phyloP scores from a whole-genome alignment of 257 asterid genomes.

The Capsicum chinense region DNA sequence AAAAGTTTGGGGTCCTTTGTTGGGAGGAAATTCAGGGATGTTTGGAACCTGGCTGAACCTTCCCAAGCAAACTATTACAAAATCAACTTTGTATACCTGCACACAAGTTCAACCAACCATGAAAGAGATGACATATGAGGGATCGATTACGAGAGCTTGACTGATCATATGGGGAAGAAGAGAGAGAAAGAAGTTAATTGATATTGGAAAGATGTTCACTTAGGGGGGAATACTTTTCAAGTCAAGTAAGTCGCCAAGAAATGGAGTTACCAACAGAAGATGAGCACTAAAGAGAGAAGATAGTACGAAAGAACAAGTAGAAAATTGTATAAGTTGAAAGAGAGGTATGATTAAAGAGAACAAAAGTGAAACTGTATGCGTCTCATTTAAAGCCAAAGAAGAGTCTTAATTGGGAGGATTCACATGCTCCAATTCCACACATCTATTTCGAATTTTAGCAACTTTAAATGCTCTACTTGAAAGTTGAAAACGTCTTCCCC shows the following conservation, averaged over 20 bases:
- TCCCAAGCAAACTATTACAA: slow-evolving; percentile 51
- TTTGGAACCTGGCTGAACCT: slow-evolving; percentile 48
- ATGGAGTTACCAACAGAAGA: neutral
- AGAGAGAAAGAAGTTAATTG: neutral
- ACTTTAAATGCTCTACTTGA: neutral
- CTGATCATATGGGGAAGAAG: neutral
- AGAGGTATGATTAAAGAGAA: neutral
- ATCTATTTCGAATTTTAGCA: neutral
- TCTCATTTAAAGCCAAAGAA: neutral
- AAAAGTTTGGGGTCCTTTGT: slow-evolving; percentile 47
- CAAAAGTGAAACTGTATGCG: neutral
- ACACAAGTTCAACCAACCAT: neutral
- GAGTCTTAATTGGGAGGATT: neutral
- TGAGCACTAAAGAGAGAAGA: neutral
- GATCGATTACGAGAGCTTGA: neutral
- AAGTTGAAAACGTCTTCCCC: neutral
- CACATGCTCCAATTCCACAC: too few relatives aligned
- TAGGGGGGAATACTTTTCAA: neutral
- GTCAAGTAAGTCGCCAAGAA: neutral
- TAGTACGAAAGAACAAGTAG: neutral
- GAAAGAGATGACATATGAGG: neutral
- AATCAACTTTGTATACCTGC: slow-evolving; percentile 29
- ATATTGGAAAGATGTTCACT: neutral
- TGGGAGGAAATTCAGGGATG: slow-evolving; percentile 40
- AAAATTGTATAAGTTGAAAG: neutral